These are phyloP conservation scores for Helotiales sp. DNA, from an alignment of 2,329 filamentous ascomycete species.

Conservation along the genomic window DNA sequence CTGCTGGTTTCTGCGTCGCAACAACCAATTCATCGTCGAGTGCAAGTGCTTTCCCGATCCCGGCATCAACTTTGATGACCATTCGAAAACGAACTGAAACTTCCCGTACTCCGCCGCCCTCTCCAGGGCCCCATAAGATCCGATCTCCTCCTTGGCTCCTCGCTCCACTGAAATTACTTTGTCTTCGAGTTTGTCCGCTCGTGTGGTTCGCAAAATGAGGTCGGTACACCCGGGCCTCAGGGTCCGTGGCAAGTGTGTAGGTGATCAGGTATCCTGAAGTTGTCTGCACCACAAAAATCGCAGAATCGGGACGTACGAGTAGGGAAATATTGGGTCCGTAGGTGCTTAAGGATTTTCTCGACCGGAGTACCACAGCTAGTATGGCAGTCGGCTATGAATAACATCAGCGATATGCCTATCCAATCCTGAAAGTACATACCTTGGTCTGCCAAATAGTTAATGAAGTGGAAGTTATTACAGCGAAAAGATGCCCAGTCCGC, in stretches of 20 bases:
- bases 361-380: constrained; percentile 83
- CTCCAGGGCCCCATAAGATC: constrained; percentile 76
- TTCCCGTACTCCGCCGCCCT: constrained; percentile 81
- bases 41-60: constrained; percentile 85
- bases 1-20: constrained; percentile 86
- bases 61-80: constrained; percentile 97
- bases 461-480: constrained; percentile 81
- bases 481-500: constrained; percentile 81
- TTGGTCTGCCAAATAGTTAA: constrained; percentile 98
- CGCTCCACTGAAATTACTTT: constrained; percentile 64
- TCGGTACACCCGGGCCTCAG: constrained; percentile 82
- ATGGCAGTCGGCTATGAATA: constrained; percentile 78
- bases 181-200: constrained; percentile 65
- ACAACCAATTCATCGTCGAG: constrained; percentile 93
- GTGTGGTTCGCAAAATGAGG: constrained; percentile 75
- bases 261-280: constrained; percentile 87
- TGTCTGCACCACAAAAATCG: constrained; percentile 90
- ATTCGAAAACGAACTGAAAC: constrained; percentile 92
- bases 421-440: constrained; percentile 54
- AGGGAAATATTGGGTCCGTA: constrained; percentile 88
- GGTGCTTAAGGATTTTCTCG: constrained; percentile 74
- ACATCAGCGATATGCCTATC: constrained; percentile 22
- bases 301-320: constrained; percentile 86
- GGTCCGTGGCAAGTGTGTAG: constrained; percentile 87
- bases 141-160: constrained; percentile 55